Evolutionary conservation across 805 yeast species (phyloP).

Genomic region (Ogataea kodamae): DNA sequence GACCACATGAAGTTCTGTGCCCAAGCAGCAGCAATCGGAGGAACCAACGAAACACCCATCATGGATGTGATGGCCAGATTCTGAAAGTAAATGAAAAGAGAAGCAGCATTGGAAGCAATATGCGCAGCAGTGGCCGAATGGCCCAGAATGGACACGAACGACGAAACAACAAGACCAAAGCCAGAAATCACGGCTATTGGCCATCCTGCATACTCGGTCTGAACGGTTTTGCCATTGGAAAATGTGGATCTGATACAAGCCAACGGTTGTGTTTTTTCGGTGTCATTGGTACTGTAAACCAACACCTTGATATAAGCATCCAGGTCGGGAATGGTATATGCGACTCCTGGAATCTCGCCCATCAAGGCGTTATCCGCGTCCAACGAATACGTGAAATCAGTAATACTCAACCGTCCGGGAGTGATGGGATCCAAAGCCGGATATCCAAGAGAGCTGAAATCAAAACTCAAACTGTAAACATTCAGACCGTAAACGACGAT

Average conservation of each 20-base stretch:
- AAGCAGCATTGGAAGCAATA: conserved; percentile 93
- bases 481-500: conserved; percentile 80
- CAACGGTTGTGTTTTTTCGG: conserved; percentile 42
- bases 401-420: conserved; percentile 80
- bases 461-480: conserved; percentile 49
- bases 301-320: conserved; percentile 86
- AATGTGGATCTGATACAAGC: conserved; percentile 93
- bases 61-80: conserved; percentile 85
- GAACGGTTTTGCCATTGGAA: conserved; percentile 89
- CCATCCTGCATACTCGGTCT: conserved; percentile 90
- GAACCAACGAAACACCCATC: conserved; percentile 91
- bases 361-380: conserved; percentile 37
- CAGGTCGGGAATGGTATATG: conserved; percentile 87
- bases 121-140: conserved; percentile 93
- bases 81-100: conserved; percentile 92
- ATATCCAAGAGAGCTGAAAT: conserved; percentile 58
- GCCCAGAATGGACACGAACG: conserved; percentile 80
- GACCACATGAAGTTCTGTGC: conserved; percentile 96
- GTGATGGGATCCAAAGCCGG: conserved; percentile 75
- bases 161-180: conserved; percentile 81
- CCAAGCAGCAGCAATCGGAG: conserved; percentile 98
- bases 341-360: conserved; percentile 69
- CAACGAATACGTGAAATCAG: conserved; percentile 38
- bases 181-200: conserved; percentile 92
- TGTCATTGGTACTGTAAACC: conserved; percentile 50